phyloP scores from a whole-genome alignment of 495 filamentous ascomycete species.

The Annulohypoxylon stygium region DNA sequence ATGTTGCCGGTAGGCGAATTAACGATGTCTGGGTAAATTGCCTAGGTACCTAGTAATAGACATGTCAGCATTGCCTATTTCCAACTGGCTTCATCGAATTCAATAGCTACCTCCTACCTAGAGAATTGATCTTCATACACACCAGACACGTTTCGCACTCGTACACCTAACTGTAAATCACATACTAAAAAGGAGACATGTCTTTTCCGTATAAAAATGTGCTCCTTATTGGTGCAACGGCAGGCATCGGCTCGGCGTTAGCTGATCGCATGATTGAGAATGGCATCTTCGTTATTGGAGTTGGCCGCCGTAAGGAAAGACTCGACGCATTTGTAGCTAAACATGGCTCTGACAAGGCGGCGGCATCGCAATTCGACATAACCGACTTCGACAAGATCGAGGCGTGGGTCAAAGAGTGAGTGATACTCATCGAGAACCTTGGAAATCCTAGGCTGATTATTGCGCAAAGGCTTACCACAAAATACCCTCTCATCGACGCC shows the following conservation, averaged over 20 bases:
- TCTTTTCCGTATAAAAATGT: constrained; percentile 75
- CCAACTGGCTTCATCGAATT: constrained; percentile 11
- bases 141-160: not conserved
- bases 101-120: not conserved
- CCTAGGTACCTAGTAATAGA: not conserved
- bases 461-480: constrained; percentile 63
- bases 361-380: constrained; percentile 72
- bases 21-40: not conserved
- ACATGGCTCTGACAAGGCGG: constrained; percentile 67
- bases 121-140: not conserved
- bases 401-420: constrained; percentile 66
- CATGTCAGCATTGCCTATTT: constrained; percentile 19
- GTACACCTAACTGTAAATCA: not conserved
- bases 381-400: constrained; percentile 70
- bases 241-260: constrained; percentile 76
- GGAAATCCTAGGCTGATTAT: not conserved
- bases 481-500: constrained; percentile 69
- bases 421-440: not conserved
- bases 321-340: constrained; percentile 72
- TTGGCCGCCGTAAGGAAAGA: constrained; percentile 74
- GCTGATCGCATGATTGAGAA: constrained; percentile 72
- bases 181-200: constrained; percentile 55
- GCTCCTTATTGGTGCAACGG: constrained; percentile 78
- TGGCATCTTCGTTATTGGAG: constrained; percentile 70
- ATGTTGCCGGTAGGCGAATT: constrained; percentile 9